A percentile compares a stretch with the other conserved stretches of the same genome.
Conservation (phyloP, 1,139 yeast species). For the Blastobotrys aristatus region DNA sequence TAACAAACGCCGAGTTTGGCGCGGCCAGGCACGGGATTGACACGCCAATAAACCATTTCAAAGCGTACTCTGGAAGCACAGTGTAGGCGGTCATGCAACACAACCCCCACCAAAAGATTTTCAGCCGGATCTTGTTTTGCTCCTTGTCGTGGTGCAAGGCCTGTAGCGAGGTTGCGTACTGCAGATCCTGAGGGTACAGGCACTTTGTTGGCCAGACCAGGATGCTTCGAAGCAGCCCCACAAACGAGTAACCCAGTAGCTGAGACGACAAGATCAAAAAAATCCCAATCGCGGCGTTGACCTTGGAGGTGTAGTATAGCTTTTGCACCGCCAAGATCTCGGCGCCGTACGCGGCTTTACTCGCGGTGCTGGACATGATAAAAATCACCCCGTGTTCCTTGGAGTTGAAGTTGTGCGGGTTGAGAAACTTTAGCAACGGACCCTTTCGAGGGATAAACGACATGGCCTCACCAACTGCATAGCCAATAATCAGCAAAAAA, state of each 20-base stretch:
- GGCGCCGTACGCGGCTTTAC: constrained; percentile 54
- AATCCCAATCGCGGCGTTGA: constrained; percentile 42
- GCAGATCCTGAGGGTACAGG: constrained; percentile 48
- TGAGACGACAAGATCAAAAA: constrained; percentile 46
- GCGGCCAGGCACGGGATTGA: constrained; percentile 29
- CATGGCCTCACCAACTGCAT: constrained; percentile 30
- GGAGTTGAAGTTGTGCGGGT: constrained; percentile 52
- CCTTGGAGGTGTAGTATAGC: constrained; percentile 42
- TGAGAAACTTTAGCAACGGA: constrained; percentile 27
- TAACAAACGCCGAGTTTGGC: constrained; percentile 25
- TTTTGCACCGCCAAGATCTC: constrained; percentile 49
- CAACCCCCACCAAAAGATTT: constrained; percentile 21
- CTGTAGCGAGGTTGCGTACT: constrained; percentile 45
- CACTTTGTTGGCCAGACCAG: constrained; percentile 48
- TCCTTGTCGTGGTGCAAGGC: constrained; percentile 33
- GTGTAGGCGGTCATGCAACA: constrained; percentile 19
- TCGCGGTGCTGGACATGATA: constrained; percentile 46
- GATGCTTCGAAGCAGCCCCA: constrained; percentile 50
- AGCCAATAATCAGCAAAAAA: constrained; percentile 32
- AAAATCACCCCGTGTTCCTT: constrained; percentile 55
- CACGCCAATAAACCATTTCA: constrained; percentile 19
- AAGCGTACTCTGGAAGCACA: constrained; percentile 23
- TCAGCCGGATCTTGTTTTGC: constrained; percentile 23
- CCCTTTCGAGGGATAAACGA: constrained; percentile 28
- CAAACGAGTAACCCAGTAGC: constrained; percentile 52